Conservation (phyloP, 176 grass and related monocot species). For the Chloris gayana region DNA sequence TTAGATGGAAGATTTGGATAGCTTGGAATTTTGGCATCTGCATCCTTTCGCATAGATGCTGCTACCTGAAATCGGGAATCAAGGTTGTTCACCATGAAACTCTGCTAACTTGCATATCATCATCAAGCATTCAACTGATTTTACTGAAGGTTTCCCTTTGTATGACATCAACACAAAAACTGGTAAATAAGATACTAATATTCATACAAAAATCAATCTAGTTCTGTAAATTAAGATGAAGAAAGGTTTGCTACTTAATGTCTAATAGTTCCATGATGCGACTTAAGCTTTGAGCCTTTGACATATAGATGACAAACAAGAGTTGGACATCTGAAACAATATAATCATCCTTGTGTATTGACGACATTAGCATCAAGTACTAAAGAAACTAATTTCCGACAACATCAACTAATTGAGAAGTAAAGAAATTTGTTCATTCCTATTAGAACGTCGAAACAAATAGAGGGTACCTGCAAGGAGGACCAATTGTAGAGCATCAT, state of each 20-base stretch:
- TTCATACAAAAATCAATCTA: neutral
- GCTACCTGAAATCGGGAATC: slow-evolving; percentile 63
- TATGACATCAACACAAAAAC: neutral
- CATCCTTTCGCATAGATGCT: slow-evolving; percentile 77
- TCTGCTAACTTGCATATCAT: slow-evolving; percentile 25
- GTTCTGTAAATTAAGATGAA: neutral
- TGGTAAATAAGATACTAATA: neutral
- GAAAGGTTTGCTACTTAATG: neutral
- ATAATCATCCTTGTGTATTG: neutral
- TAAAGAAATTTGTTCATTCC: slow-evolving; percentile 4
- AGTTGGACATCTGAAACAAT: neutral
- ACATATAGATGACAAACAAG: slow-evolving; percentile 7
- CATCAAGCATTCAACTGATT: slow-evolving; percentile 22
- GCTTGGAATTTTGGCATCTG: slow-evolving; percentile 69
- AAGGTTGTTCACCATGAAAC: slow-evolving; percentile 16
- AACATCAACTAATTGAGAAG: neutral
- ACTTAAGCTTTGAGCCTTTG: neutral
- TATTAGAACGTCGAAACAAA: slow-evolving; percentile 18
- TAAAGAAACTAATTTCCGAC: no score
- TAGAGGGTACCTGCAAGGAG: slow-evolving; percentile 8
- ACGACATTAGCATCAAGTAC: slow-evolving; percentile 13
- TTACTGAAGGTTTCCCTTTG: neutral
- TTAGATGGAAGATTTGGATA: slow-evolving; percentile 80
- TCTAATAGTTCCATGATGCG: neutral
- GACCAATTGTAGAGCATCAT: neutral